These are phyloP conservation scores for Pythium rishiriense DNA, from an alignment of 352 stramenopile species.

Conservation along the genomic window DNA sequence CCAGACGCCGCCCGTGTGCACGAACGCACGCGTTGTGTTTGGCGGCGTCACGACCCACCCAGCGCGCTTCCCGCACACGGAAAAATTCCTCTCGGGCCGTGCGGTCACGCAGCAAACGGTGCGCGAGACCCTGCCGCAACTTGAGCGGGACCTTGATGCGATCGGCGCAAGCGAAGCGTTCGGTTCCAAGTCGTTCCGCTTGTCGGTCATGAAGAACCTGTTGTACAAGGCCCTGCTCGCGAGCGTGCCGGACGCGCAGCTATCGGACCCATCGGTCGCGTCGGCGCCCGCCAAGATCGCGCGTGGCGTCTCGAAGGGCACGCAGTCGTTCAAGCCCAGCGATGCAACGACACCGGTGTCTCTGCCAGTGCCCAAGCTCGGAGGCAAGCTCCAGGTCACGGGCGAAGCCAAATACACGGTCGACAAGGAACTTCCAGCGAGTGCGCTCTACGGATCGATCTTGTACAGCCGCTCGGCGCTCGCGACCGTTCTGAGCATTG, in stretches of 20 bases:
- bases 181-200: conserved; percentile 25
- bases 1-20: conserved; percentile 19
- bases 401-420: conserved; percentile 48
- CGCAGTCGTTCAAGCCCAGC: conserved; percentile 32
- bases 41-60: conserved; percentile 37
- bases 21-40: conserved; percentile 32
- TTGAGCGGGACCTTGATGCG: conserved; percentile 24
- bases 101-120: conserved; percentile 28
- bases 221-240: conserved; percentile 36
- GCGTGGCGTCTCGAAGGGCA: conserved; percentile 29
- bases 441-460: conserved; percentile 37
- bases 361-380: conserved; percentile 41
- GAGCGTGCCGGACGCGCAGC: background rate
- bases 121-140: background rate
- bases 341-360: conserved; percentile 32
- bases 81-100: conserved; percentile 25
- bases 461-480: conserved; percentile 30
- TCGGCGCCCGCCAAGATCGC: conserved; percentile 22
- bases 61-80: conserved; percentile 26
- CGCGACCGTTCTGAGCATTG: conserved; percentile 28
- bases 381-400: conserved; percentile 36
- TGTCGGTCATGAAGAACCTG: conserved; percentile 37
- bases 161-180: conserved; percentile 38
- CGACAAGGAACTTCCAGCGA: conserved; percentile 31
- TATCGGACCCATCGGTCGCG: conserved; percentile 19